These are phyloP conservation scores for Hypomyces rosellus DNA, from an alignment of 2,329 filamentous ascomycete species.

Conservation along the genomic window DNA sequence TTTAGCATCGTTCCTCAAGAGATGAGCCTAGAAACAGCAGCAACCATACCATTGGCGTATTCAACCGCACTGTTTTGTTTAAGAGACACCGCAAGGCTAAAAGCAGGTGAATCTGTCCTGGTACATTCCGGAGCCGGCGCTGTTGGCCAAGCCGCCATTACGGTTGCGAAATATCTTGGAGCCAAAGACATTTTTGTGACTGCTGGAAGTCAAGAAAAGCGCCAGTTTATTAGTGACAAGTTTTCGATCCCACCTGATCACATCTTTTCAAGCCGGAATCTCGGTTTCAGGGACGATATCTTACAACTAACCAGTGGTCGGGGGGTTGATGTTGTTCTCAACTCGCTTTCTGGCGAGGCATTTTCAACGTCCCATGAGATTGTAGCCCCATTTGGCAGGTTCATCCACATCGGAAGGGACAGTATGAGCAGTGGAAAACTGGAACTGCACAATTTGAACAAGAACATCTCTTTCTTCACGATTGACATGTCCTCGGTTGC, in stretches of 20 bases:
- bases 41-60: constrained; percentile 6
- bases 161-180: constrained; percentile 11
- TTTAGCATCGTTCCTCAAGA: constrained; percentile 2
- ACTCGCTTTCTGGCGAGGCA: constrained; percentile 18
- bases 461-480: constrained; percentile 4
- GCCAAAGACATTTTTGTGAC: constrained; percentile 23
- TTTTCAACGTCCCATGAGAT: background rate
- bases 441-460: constrained; percentile 4
- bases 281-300: constrained; percentile 19
- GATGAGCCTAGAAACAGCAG: background rate
- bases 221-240: constrained; percentile 17
- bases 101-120: constrained; percentile 16
- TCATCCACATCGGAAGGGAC: constrained; percentile 7
- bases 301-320: constrained; percentile 15
- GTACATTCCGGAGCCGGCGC: constrained; percentile 18
- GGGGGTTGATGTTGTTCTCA: constrained; percentile 25
- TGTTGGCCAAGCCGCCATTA: constrained; percentile 16
- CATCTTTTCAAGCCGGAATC: constrained; percentile 22
- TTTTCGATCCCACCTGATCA: constrained; percentile 22
- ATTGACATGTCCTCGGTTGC: constrained; percentile 7
- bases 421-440: constrained; percentile 2
- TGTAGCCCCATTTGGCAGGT: constrained; percentile 6
- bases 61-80: constrained; percentile 14
- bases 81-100: constrained; percentile 20
- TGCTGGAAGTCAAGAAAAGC: constrained; percentile 21